These are phyloP conservation scores for Erodium maritimum DNA, from an alignment of 345 rosid species.

Conservation along the genomic window DNA sequence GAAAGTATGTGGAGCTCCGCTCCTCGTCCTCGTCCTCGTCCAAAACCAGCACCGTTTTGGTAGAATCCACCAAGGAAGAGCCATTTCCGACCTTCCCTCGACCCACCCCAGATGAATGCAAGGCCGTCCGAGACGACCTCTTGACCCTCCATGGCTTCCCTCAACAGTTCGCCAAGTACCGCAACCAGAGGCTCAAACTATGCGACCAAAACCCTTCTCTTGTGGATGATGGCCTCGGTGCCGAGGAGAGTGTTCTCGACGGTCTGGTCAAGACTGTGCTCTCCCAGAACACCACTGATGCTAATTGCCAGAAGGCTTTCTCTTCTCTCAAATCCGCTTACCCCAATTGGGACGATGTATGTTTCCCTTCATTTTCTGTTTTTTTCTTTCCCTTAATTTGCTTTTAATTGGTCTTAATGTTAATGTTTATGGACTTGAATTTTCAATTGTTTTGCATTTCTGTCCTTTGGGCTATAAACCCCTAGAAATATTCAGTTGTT, in stretches of 20 bases:
- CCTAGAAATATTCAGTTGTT: too few species aligned
- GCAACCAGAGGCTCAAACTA: constrained; percentile 37
- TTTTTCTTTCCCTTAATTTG: too few species aligned
- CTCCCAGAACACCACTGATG: constrained; percentile 78
- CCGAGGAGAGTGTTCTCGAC: constrained; percentile 60
- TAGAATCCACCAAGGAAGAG: constrained; percentile 10
- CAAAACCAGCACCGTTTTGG: too few species aligned
- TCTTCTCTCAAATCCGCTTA: constrained; percentile 55
- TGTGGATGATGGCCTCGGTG: constrained; percentile 11
- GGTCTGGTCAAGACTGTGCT: constrained; percentile 65
- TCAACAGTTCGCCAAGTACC: constrained; percentile 44
- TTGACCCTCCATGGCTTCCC: constrained; percentile 52
- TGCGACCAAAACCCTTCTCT: constrained; percentile 23
- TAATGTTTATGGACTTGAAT: not conserved
- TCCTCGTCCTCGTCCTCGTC: not conserved
- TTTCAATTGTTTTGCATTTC: too few species aligned
- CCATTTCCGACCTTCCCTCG: constrained; percentile 36
- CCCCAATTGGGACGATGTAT: constrained; percentile 66
- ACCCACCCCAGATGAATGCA: constrained; percentile 44
- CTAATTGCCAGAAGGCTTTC: constrained; percentile 66
- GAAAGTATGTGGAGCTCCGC: constrained; percentile 21
- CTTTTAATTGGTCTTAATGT: too few species aligned
- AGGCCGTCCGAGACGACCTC: constrained; percentile 41
- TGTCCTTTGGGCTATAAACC: too few species aligned
- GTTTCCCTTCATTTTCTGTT: constrained; percentile 8